phyloP scores from a whole-genome alignment of 345 rosid genomes.

The Hibiscus trionum region DNA sequence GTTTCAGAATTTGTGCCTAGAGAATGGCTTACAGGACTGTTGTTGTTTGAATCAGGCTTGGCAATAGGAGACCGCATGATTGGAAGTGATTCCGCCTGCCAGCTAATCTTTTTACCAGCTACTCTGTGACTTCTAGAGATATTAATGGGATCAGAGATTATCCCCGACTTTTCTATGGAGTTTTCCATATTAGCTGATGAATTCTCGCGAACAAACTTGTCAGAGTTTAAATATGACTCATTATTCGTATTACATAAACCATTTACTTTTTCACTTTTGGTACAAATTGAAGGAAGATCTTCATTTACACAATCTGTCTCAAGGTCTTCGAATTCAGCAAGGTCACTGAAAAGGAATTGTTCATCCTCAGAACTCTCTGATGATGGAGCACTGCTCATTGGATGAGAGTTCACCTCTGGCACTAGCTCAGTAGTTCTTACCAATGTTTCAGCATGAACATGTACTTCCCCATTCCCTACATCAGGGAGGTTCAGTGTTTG shows the following conservation, averaged over 20 bases:
- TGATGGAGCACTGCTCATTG: slow-evolving; percentile 22
- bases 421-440: slow-evolving; percentile 17
- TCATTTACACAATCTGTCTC: slow-evolving; percentile 22
- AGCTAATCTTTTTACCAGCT: slow-evolving; percentile 24
- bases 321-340: slow-evolving; percentile 33
- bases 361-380: slow-evolving; percentile 55
- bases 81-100: slow-evolving; percentile 62
- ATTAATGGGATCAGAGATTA: slow-evolving; percentile 36
- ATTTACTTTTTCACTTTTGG: slow-evolving; percentile 12
- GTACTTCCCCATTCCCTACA: slow-evolving; percentile 30
- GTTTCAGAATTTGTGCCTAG: slow-evolving; percentile 39
- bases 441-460: slow-evolving; percentile 18
- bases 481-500: slow-evolving; percentile 24
- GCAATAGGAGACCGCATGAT: slow-evolving; percentile 30
- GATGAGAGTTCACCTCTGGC: slow-evolving; percentile 33
- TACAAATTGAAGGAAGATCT: slow-evolving; percentile 17
- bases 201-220: slow-evolving; percentile 18
- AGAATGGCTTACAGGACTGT: slow-evolving; percentile 50
- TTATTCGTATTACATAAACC: slow-evolving; percentile 12
- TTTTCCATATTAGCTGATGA: slow-evolving; percentile 22
- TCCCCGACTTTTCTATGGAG: slow-evolving; percentile 20
- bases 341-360: slow-evolving; percentile 61
- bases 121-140: slow-evolving; percentile 28
- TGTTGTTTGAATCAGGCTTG: slow-evolving; percentile 19
- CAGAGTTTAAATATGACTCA: slow-evolving; percentile 19